These are phyloP conservation scores for Stipa capillata DNA, from an alignment of 176 grass and related monocot genomes.

Conservation along the genomic window DNA sequence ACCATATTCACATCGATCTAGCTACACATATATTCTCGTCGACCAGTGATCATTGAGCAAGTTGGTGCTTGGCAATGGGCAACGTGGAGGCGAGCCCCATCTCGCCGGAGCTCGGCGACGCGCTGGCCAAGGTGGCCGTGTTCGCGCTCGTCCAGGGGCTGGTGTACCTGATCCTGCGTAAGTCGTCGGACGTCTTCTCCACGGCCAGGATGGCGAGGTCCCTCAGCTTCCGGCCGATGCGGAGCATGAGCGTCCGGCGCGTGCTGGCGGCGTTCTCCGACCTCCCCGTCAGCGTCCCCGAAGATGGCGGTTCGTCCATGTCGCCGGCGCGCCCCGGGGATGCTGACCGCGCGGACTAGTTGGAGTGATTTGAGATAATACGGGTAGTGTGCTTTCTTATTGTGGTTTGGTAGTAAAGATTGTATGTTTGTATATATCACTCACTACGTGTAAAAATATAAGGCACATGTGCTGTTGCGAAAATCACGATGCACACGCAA, in stretches of 20 bases:
- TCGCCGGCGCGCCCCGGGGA: background rate
- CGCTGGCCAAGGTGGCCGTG: conserved; percentile 42
- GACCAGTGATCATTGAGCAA: no score
- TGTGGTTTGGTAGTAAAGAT: no score
- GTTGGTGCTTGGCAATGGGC: background rate
- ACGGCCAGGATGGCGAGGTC: conserved; percentile 4
- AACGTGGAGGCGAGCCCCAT: background rate
- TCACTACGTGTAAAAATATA: no score
- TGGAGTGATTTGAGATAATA: background rate
- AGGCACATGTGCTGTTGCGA: no score
- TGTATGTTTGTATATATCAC: no score
- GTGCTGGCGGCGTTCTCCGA: conserved; percentile 39
- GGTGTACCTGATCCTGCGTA: conserved; percentile 50
- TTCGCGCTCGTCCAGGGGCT: conserved; percentile 51
- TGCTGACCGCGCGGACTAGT: background rate
- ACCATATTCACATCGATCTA: no score
- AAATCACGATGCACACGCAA: no score
- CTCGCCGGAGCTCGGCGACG: conserved; percentile 27
- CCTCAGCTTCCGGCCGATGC: conserved; percentile 43
- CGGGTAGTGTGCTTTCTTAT: background rate
- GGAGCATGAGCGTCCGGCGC: conserved; percentile 54
- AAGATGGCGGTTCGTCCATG: background rate
- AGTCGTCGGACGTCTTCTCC: conserved; percentile 46
- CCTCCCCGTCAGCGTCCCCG: conserved; percentile 36
- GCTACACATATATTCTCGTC: no score